phyloP scores from a whole-genome alignment of 2,329 filamentous ascomycete species.

The Aspergillus fumigatiaffinis region DNA sequence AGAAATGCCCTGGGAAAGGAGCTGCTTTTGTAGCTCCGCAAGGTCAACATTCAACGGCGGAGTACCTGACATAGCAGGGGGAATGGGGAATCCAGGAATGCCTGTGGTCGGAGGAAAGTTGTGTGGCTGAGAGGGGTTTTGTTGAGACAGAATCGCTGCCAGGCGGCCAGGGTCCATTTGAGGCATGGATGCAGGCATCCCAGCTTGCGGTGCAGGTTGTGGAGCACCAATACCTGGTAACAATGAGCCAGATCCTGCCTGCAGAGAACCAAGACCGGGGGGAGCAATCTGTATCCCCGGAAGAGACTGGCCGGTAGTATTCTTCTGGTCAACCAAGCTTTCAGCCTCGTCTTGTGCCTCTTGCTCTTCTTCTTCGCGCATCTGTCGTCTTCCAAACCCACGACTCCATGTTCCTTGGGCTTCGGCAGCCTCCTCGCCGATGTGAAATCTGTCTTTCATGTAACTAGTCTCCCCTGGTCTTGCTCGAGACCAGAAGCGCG shows the following conservation, averaged over 20 bases:
- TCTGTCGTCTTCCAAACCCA: constrained; percentile 69
- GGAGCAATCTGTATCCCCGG: constrained; percentile 56
- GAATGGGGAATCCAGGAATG: constrained; percentile 36
- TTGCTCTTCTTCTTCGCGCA: constrained; percentile 88
- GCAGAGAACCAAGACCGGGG: constrained; percentile 47
- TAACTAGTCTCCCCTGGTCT: constrained; percentile 82
- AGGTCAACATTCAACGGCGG: constrained; percentile 41
- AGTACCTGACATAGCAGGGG: constrained; percentile 46
- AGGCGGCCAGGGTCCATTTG: constrained; percentile 47
- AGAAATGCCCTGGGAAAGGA: constrained; percentile 31
- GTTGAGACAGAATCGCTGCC: constrained; percentile 46
- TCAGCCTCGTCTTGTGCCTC: constrained; percentile 92
- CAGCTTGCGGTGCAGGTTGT: constrained; percentile 33
- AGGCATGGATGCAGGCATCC: constrained; percentile 35
- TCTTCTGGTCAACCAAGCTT: constrained; percentile 85
- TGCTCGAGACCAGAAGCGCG: constrained; percentile 91
- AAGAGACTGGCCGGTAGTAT: constrained; percentile 57
- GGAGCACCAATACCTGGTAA: constrained; percentile 48
- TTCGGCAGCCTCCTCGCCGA: constrained; percentile 88
- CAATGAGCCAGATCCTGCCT: constrained; percentile 42
- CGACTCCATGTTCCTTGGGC: constrained; percentile 92
- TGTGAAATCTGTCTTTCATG: constrained; percentile 88
- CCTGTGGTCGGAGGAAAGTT: constrained; percentile 28
- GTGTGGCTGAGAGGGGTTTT: constrained; percentile 29
- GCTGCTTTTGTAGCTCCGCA: constrained; percentile 37